These are phyloP conservation scores for Spergularia bocconei DNA, from an alignment of 148 eudicot species.

Conservation along the genomic window DNA sequence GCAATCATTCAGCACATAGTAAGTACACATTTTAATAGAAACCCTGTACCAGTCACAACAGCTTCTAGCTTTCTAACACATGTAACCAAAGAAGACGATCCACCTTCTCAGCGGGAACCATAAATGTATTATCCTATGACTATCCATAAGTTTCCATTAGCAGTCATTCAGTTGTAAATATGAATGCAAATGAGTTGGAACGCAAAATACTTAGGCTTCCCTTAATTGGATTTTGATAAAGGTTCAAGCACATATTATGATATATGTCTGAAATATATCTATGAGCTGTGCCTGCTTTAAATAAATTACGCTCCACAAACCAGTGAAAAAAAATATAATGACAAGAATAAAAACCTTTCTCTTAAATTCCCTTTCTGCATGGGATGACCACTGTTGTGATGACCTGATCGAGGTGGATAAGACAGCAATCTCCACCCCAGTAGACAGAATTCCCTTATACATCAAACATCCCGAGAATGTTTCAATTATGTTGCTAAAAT, in stretches of 20 bases:
- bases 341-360: constrained; percentile 33
- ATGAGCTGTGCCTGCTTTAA: neutral
- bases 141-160: neutral
- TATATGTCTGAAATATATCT: neutral
- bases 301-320: neutral
- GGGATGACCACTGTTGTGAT: constrained; percentile 34
- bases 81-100: neutral
- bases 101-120: neutral
- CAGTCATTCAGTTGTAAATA: neutral
- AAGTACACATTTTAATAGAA: neutral
- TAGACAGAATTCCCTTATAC: constrained; percentile 47
- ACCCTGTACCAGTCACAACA: neutral
- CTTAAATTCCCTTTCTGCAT: constrained; percentile 39
- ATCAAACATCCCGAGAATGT: constrained; percentile 45
- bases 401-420: constrained; percentile 45
- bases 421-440: constrained; percentile 51
- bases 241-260: neutral
- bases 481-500: constrained; percentile 50
- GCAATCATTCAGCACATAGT: constrained; percentile 2
- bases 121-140: neutral
- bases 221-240: neutral
- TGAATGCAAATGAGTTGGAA: neutral
- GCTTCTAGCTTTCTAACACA: neutral
- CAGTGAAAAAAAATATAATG: neutral
- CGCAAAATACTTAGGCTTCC: neutral